Conservation (phyloP, 306 rosid species). For the Citrullus amarus region DNA sequence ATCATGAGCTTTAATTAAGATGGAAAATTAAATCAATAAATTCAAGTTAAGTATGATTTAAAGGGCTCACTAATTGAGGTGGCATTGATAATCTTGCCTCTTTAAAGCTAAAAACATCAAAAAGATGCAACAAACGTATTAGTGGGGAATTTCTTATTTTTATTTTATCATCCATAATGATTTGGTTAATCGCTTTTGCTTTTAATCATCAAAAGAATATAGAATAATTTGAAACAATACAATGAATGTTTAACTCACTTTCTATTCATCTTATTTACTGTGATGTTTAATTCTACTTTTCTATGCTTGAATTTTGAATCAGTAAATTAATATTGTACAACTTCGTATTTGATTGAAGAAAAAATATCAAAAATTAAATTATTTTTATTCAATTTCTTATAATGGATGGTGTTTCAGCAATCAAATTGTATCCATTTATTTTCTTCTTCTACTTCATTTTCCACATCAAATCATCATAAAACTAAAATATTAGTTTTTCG, state of each 20-base stretch:
- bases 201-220: not conserved
- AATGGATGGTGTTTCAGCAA: too few species aligned
- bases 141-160: not conserved
- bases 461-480: too few species aligned
- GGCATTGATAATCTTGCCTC: conserved; percentile 1
- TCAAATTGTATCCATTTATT: too few species aligned
- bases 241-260: not conserved
- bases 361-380: too few species aligned
- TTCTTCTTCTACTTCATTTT: too few species aligned
- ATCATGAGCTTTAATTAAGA: not conserved
- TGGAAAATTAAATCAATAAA: not conserved
- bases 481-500: too few species aligned
- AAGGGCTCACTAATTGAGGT: not conserved
- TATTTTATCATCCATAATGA: not conserved
- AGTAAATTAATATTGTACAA: too few species aligned
- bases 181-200: not conserved
- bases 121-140: not conserved
- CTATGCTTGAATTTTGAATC: not conserved
- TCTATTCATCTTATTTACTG: not conserved
- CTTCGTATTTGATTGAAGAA: too few species aligned
- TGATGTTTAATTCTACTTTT: too few species aligned
- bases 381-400: too few species aligned
- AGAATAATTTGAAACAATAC: not conserved
- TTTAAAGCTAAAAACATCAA: not conserved
- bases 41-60: conserved; percentile 2